A percentile compares a stretch with the other conserved stretches of the same genome.
phyloP scores from a whole-genome alignment of 768 basidiomycete species.

The Collybiopsis luxurians region DNA sequence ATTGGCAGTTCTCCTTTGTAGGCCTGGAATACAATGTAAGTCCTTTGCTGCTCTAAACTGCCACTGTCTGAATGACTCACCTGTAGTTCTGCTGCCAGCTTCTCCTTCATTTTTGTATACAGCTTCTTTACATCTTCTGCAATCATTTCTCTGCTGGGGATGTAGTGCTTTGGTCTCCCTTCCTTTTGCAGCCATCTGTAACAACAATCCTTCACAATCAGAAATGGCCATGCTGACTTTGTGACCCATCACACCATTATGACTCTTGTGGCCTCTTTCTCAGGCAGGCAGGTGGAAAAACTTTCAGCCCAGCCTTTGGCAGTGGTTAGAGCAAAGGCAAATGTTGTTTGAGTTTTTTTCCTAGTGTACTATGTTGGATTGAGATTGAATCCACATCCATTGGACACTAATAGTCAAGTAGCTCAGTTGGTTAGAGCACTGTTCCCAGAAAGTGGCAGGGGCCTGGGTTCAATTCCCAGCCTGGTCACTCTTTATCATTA shows the following conservation, averaged over 20 bases:
- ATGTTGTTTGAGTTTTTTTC: constrained; percentile 20
- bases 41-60: background rate
- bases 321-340: constrained; percentile 25
- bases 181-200: constrained; percentile 31
- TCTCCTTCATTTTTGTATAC: constrained; percentile 17
- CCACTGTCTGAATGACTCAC: too few relatives aligned
- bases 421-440: too few relatives aligned
- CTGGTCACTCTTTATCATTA: too few relatives aligned
- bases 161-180: constrained; percentile 27
- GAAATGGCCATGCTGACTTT: constrained; percentile 28
- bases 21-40: constrained; percentile 16
- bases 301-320: constrained; percentile 19
- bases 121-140: constrained; percentile 26
- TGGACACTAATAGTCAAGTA: too few relatives aligned
- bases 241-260: constrained; percentile 33
- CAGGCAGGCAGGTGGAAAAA: constrained; percentile 27
- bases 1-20: constrained; percentile 28
- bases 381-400: too few relatives aligned
- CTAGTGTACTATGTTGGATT: too few relatives aligned
- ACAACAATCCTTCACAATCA: constrained; percentile 27
- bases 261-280: constrained; percentile 21
- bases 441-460: too few relatives aligned
- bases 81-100: constrained; percentile 25
- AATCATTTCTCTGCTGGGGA: constrained; percentile 31
- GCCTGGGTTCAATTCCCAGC: too few relatives aligned